A percentile compares a stretch with the other conserved stretches of the same genome.
Conservation (phyloP, 2,329 filamentous ascomycete genomes). For the Colletotrichum echinochloae region DNA sequence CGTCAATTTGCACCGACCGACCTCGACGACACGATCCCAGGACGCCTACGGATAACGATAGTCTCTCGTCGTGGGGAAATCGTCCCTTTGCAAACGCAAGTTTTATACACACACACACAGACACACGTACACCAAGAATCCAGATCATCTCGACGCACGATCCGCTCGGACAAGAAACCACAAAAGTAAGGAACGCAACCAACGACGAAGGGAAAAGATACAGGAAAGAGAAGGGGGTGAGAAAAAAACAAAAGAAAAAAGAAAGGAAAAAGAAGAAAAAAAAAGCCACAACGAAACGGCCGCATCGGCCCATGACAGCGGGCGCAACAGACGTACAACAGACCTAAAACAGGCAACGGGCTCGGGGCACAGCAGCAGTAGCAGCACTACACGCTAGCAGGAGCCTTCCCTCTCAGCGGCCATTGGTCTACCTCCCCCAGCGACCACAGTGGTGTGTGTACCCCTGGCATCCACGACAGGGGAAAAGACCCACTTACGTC, state of each 20-base stretch:
- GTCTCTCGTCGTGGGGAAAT: neutral
- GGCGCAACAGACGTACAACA: conserved; percentile 37
- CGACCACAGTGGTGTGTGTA: no score
- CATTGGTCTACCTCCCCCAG: no score
- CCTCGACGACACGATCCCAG: neutral
- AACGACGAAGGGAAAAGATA: neutral
- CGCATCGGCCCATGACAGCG: conserved; percentile 31
- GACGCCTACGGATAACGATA: neutral
- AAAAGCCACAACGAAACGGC: neutral
- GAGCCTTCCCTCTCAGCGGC: no score
- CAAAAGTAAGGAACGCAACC: neutral
- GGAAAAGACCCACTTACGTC: neutral
- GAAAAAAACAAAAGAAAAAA: neutral
- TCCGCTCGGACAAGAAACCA: neutral
- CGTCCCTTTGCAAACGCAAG: neutral
- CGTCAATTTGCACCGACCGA: no score
- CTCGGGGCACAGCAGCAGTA: conserved; percentile 15
- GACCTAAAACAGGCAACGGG: conserved; percentile 20
- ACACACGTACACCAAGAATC: no score
- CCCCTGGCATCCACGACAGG: no score
- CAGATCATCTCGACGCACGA: no score
- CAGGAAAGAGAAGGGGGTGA: neutral
- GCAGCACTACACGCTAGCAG: no score
- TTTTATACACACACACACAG: no score
- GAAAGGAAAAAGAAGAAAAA: neutral